Conservation (phyloP, 2,329 filamentous ascomycete species). For the Beauveria asiatica region DNA sequence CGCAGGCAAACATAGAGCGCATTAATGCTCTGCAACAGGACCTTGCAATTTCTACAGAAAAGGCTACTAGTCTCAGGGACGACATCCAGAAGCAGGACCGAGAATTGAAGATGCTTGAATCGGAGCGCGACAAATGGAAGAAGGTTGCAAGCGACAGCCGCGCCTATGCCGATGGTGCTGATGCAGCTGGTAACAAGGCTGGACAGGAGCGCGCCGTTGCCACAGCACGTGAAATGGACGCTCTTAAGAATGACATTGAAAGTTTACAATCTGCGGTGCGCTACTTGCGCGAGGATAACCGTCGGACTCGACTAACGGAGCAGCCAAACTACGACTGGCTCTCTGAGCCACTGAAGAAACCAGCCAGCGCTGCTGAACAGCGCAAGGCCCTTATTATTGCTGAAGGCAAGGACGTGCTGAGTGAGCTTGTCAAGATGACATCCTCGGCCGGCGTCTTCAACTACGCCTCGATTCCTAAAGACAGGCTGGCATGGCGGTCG, state of each 20-base stretch:
- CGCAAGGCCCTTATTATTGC: slow-evolving; percentile 43
- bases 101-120: slow-evolving; percentile 55
- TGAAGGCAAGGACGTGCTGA: slow-evolving; percentile 56
- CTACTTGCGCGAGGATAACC: slow-evolving; percentile 60
- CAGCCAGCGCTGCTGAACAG: slow-evolving; percentile 36
- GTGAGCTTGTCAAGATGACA: slow-evolving; percentile 56
- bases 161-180: slow-evolving; percentile 44
- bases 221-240: slow-evolving; percentile 64
- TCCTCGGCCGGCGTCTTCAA: slow-evolving; percentile 49
- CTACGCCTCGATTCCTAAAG: slow-evolving; percentile 45
- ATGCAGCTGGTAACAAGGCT: slow-evolving; percentile 43
- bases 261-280: slow-evolving; percentile 56
- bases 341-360: slow-evolving; percentile 48
- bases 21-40: slow-evolving; percentile 57
- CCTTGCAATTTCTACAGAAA: slow-evolving; percentile 44
- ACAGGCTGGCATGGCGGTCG: slow-evolving; percentile 59
- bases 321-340: slow-evolving; percentile 51
- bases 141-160: slow-evolving; percentile 57
- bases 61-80: slow-evolving; percentile 47
- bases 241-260: slow-evolving; percentile 59
- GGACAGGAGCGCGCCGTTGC: slow-evolving; percentile 60
- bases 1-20: slow-evolving; percentile 64
- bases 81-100: slow-evolving; percentile 60
- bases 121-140: slow-evolving; percentile 62
- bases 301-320: slow-evolving; percentile 50